These are phyloP conservation scores for Mycosarcoma mackinlayi DNA, from an alignment of 1,284 basidiomycete genomes.

Conservation along the genomic window DNA sequence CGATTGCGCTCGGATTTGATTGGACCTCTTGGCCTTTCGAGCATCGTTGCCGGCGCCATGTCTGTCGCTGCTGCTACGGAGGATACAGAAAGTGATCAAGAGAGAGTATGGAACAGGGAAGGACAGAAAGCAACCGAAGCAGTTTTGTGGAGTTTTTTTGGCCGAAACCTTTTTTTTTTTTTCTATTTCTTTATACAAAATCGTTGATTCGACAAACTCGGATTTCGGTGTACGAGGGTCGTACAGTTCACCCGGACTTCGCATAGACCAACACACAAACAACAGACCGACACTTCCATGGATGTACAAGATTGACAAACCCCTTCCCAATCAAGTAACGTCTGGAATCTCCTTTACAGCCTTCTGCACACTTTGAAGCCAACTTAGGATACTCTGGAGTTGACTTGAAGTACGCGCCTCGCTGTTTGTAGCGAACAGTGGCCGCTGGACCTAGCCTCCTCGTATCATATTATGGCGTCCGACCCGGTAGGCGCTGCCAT, in stretches of 20 bases:
- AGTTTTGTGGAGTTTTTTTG: conserved; percentile 24
- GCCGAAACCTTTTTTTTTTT: conserved; percentile 6
- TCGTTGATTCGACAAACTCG: conserved; percentile 11
- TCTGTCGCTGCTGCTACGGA: background rate
- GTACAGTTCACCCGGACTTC: background rate
- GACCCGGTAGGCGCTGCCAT: conserved; percentile 59
- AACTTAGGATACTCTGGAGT: no score
- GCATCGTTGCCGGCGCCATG: conserved; percentile 18
- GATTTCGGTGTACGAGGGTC: conserved; percentile 19
- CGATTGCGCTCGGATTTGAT: conserved; percentile 46
- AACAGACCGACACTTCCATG: background rate
- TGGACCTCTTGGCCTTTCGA: conserved; percentile 5
- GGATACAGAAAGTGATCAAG: background rate
- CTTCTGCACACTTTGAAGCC: no score
- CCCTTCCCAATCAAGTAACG: no score
- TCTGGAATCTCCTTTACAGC: no score
- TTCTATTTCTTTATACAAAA: background rate
- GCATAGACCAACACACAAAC: background rate
- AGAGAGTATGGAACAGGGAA: background rate
- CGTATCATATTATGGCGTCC: conserved; percentile 34
- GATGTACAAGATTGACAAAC: background rate
- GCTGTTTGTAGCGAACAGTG: no score
- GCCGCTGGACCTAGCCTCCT: no score
- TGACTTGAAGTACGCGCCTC: background rate
- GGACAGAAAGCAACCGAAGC: background rate